Percentiles rank a stretch among this genome's conserved stretches.
phyloP scores from a whole-genome alignment of 192 early-diverging fungal genomes.

The Coemansia sp. region DNA sequence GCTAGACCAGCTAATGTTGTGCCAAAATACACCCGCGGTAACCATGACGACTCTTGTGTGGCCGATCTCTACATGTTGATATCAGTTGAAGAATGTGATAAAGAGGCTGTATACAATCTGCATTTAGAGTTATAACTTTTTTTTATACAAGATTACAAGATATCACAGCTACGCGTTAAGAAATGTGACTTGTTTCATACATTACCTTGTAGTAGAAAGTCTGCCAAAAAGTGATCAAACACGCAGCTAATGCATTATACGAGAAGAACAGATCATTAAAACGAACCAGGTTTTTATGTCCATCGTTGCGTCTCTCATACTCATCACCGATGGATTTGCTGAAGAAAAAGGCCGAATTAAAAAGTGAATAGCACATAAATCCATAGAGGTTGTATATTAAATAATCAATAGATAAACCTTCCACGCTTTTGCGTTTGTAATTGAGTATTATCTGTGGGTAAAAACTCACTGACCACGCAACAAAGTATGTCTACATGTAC shows the following conservation, averaged over 20 bases:
- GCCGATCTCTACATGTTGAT: constrained; percentile 12
- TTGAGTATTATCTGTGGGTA: constrained; percentile 86
- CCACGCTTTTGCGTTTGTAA: constrained; percentile 71
- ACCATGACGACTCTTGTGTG: constrained; percentile 21
- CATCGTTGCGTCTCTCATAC: constrained; percentile 69
- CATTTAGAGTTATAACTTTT: background rate
- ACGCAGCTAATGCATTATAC: constrained; percentile 74
- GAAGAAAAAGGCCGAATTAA: constrained; percentile 75
- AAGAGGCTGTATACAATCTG: background rate
- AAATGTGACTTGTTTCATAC: background rate
- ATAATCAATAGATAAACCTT: constrained; percentile 90
- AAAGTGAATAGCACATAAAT: constrained; percentile 80
- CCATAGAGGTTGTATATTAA: constrained; percentile 82
- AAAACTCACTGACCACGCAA: constrained; percentile 85
- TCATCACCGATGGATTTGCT: constrained; percentile 64
- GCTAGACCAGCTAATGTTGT: constrained; percentile 10
- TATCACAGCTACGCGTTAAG: background rate
- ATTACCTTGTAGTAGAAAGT: constrained; percentile 66
- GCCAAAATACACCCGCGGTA: constrained; percentile 17
- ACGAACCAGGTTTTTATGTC: constrained; percentile 67
- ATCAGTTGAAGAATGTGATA: background rate
- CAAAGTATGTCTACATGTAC: constrained; percentile 66
- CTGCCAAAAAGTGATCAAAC: constrained; percentile 62
- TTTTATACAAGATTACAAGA: background rate
- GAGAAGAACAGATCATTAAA: constrained; percentile 87